Base-by-base conservation (phyloP, 768 basidiomycete genomes). In the Tephrocybe sp. region DNA sequence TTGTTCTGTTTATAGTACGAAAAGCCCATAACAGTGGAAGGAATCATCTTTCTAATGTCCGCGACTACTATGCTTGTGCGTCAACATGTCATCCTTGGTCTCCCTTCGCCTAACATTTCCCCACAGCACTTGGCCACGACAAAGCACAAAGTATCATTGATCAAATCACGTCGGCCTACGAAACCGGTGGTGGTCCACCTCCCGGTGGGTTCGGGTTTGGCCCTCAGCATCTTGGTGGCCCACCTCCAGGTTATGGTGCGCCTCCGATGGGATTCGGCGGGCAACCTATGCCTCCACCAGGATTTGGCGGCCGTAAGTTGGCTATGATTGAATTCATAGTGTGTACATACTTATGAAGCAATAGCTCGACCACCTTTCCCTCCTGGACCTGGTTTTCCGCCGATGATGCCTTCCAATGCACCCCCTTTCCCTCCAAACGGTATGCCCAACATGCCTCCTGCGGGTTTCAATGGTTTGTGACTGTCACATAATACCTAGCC, bases 81-180 rank as follows among this genome's bases (percentile, higher is more conserved):
- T 55, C 16, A 31, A 25, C 46, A 24, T 1, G 21, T 11, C 4
- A 18, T 18, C 3, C n/a, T 15, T 16, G 6, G 4, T 11, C 0
- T 37, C 12, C 22, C 46, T 31, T 32, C 57, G 26, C 27, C 48
- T 56, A 47, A 40, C 36, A n/a, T 50, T 49, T 59, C 36, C 52
- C 42, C 44, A 16, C 52, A 91, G 89, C 89, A 1, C 81, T 92
- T 48, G 89, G 89, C 48, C 93, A 98, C 69, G 95, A 98, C 79
- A 96, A 96, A 69, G 95, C 96, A 15, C 97, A 99, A 69, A 92
- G 74, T 60, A 93, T 98, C 66, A 98, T 99, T 65, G 96, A 99
- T 79, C 92, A 96, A 69, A 98, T 99, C 69, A 95, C 93, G 30
- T 85, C 89, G 18, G 86, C 89, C 21, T 97, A 96, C 63, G 96